A percentile compares a stretch with the other conserved stretches of the same genome.
These are phyloP conservation scores for Botrytis medusae DNA, from an alignment of 2,329 filamentous ascomycete genomes.

Conservation along the genomic window DNA sequence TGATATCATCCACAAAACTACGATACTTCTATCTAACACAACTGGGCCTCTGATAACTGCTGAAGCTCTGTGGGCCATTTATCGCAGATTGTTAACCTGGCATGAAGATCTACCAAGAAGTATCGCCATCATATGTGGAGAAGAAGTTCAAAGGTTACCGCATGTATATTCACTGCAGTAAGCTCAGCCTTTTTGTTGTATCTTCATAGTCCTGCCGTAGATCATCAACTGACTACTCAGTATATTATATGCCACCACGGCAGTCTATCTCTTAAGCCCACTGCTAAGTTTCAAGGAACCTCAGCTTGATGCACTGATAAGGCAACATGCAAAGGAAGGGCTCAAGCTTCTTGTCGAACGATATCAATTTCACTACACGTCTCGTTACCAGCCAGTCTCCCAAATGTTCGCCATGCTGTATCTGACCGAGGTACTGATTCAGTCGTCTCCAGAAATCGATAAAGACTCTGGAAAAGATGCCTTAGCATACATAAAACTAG, in stretches of 20 bases:
- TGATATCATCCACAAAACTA: constrained; percentile 34
- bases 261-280: constrained; percentile 39
- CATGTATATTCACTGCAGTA: constrained; percentile 41
- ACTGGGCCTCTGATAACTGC: constrained; percentile 28
- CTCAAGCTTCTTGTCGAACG: constrained; percentile 37
- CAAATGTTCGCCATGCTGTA: constrained; percentile 41
- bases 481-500: constrained; percentile 35
- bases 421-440: constrained; percentile 37
- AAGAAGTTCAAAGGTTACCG: constrained; percentile 33
- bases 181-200: constrained; percentile 20
- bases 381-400: constrained; percentile 39
- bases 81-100: constrained; percentile 37
- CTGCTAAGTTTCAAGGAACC: constrained; percentile 34
- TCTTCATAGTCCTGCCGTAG: neutral
- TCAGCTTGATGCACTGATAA: constrained; percentile 34
- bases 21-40: constrained; percentile 33
- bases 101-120: constrained; percentile 32
- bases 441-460: constrained; percentile 35
- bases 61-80: constrained; percentile 33
- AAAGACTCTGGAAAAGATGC: constrained; percentile 33
- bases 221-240: constrained; percentile 30
- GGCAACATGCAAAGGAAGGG: constrained; percentile 39
- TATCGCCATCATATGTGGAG: constrained; percentile 32
- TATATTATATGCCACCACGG: constrained; percentile 37
- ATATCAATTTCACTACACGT: constrained; percentile 37